Evolutionary conservation across 257 asterid genomes (phyloP).

Genomic region (Nicotiana tabacum): DNA sequence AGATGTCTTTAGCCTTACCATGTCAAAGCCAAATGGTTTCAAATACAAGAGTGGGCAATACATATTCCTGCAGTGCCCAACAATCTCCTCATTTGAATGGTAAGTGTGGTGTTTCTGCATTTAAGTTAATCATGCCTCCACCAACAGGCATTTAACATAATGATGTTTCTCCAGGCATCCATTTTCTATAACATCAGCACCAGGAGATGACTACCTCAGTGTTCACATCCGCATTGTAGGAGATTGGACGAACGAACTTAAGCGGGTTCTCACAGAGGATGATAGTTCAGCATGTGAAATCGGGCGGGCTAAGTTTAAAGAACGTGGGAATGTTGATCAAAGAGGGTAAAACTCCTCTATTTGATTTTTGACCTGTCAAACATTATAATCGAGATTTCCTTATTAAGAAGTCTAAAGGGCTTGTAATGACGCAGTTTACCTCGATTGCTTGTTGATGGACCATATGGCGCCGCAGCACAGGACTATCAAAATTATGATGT

Average conservation of each 20-base stretch:
- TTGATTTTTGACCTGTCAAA: slow-evolving; percentile 3
- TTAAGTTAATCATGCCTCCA: not conserved
- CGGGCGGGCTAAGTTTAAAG: slow-evolving; percentile 63
- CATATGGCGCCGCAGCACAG: slow-evolving; percentile 95
- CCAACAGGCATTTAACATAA: slow-evolving; percentile 4
- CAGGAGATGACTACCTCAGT: slow-evolving; percentile 76
- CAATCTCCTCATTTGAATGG: slow-evolving; percentile 89
- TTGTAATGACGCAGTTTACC: slow-evolving; percentile 50
- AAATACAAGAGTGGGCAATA: slow-evolving; percentile 87
- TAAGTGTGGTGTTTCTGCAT: slow-evolving; percentile 15
- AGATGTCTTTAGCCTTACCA: slow-evolving; percentile 76
- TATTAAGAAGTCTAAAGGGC: not conserved
- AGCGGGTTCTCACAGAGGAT: slow-evolving; percentile 61
- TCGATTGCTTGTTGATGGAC: slow-evolving; percentile 79
- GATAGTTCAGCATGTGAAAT: slow-evolving; percentile 42
- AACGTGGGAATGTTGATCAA: slow-evolving; percentile 43
- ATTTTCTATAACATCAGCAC: slow-evolving; percentile 95
- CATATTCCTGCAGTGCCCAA: slow-evolving; percentile 74
- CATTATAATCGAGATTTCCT: not conserved
- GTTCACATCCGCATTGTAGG: slow-evolving; percentile 89
- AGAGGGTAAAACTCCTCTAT: slow-evolving; percentile 43
- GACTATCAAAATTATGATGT: slow-evolving; percentile 82
- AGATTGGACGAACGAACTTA: slow-evolving; percentile 52
- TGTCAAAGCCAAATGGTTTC: slow-evolving; percentile 87
- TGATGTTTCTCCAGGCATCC: slow-evolving; percentile 69